Evolutionary conservation across 768 basidiomycete species (phyloP).

Genomic region (Agrocybe pediades): DNA sequence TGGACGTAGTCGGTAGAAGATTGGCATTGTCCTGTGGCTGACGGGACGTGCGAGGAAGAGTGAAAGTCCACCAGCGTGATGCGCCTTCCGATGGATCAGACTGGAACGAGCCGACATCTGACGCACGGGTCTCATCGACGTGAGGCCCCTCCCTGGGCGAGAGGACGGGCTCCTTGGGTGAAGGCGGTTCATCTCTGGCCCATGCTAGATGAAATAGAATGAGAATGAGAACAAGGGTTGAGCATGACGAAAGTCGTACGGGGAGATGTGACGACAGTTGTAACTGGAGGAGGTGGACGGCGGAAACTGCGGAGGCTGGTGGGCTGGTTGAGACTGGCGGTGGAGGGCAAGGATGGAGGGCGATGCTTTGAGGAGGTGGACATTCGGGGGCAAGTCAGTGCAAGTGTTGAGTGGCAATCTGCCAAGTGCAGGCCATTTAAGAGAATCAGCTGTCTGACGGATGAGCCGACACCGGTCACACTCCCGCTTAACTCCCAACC

Average conservation of each 20-base stretch:
- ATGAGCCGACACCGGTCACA: slow-evolving; percentile 12
- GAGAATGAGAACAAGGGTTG: slow-evolving; percentile 5
- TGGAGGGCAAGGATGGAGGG: slow-evolving; percentile 35
- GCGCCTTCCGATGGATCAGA: slow-evolving; percentile 43
- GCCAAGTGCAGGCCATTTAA: not conserved
- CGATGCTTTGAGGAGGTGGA: slow-evolving; percentile 34
- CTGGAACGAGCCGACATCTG: slow-evolving; percentile 55
- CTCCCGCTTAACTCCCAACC: slow-evolving; percentile 7
- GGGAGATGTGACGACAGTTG: slow-evolving; percentile 66
- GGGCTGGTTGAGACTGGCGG: slow-evolving; percentile 32
- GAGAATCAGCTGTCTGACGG: too few relatives aligned
- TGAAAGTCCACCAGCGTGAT: slow-evolving; percentile 79
- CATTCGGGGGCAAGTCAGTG: slow-evolving; percentile 20
- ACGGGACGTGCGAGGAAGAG: slow-evolving; percentile 48
- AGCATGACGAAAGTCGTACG: slow-evolving; percentile 45
- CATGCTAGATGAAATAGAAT: slow-evolving; percentile 52
- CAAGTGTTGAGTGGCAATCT: not conserved
- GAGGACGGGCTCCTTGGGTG: slow-evolving; percentile 51
- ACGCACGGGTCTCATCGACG: slow-evolving; percentile 42
- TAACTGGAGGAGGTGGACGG: slow-evolving; percentile 44
- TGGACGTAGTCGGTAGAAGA: slow-evolving; percentile 21
- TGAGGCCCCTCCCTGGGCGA: slow-evolving; percentile 27
- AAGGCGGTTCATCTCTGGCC: slow-evolving; percentile 84
- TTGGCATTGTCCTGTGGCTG: slow-evolving; percentile 23
- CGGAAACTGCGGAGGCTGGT: slow-evolving; percentile 34